Evolutionary conservation across 148 eudicot species (phyloP), one percentile per base, ranked within the genome.

Genomic region (Dysphania ambrosioides): DNA sequence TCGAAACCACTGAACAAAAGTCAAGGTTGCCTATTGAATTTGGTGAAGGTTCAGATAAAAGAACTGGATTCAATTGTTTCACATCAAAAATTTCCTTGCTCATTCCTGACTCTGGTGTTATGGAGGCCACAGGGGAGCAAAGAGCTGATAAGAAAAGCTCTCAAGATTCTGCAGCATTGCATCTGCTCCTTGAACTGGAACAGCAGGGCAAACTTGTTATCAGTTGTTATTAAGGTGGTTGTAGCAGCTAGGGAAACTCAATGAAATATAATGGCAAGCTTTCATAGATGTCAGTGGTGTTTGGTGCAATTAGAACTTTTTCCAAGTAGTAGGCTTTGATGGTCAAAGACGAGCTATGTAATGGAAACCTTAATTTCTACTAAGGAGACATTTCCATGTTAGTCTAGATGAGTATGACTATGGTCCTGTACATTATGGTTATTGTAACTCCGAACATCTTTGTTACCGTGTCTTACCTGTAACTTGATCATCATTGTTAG

Each of bases 121-220:
- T 92, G 34, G 86, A 87, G 61, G 74, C 77, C 53, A 72, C 64
- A 21, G 99, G 99, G 6, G 89, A 86, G 49, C 70, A 51, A 51
- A 86, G 86, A 79, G 84, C 96, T 13, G 97, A 95, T 73, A 95
- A 90, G 84, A 92, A 86, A 79, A 85, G 91, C 51, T 87, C 99
- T 32, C 84, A 53, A 11, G 99, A 95, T 62, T 87, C 97, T 55
- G 99, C 99, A 40, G 89, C 96, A n/a, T 63, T 90, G 41, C 40
- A 40, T 56, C 85, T 92, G 90, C 88, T 95, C 24, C 66, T 69
- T 69, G 83, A 92, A 75, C 85, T 95, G 29, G 74, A 92, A 71
- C 63, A 73, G 55, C 87, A 38, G 67, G 88, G 90, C 38, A 85
- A 77, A 82, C 68, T 95, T 41, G 74, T 62, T 23, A 89, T 89